A percentile compares a stretch with the other conserved stretches of the same genome.
Conservation (phyloP, 2,329 filamentous ascomycete species). For the Colletotrichum lentis region DNA sequence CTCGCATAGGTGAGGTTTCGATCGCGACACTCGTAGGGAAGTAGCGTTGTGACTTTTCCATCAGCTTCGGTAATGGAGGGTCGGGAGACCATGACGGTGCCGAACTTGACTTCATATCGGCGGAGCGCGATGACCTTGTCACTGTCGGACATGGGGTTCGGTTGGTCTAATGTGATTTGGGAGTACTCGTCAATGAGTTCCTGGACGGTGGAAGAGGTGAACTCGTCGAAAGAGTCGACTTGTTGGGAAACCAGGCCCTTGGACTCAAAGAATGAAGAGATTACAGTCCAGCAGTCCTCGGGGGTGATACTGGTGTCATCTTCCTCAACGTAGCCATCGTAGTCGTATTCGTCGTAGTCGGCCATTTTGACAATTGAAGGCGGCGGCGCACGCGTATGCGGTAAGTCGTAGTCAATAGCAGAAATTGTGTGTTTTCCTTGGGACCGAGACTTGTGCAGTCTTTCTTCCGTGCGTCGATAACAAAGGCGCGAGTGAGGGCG, state of each 20-base stretch:
- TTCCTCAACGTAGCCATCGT: conserved; percentile 72
- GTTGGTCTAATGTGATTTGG: conserved; percentile 91
- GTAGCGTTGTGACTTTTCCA: conserved; percentile 82
- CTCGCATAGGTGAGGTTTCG: conserved; percentile 96
- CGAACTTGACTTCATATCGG: conserved; percentile 95
- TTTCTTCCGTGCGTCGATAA: not conserved
- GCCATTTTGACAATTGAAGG: conserved; percentile 54
- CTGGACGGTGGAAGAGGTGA: conserved; percentile 92
- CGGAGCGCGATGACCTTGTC: conserved; percentile 85
- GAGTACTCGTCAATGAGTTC: conserved; percentile 93
- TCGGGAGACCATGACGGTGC: conserved; percentile 85
- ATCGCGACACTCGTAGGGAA: conserved; percentile 93
- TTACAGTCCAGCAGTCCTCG: conserved; percentile 98
- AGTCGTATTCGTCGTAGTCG: conserved; percentile 68
- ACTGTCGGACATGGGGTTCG: conserved; percentile 77
- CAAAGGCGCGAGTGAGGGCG: not conserved
- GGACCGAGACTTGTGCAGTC: not conserved
- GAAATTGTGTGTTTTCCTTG: not conserved
- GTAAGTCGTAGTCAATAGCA: not conserved
- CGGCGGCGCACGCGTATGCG: not conserved
- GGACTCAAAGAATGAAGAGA: conserved; percentile 93
- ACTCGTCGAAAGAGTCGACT: conserved; percentile 98
- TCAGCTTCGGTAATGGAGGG: conserved; percentile 94
- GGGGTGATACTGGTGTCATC: conserved; percentile 81
- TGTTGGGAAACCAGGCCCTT: conserved; percentile 98